Base-by-base conservation (phyloP, 495 filamentous ascomycete genomes). In the Rhypophila decipiens region DNA sequence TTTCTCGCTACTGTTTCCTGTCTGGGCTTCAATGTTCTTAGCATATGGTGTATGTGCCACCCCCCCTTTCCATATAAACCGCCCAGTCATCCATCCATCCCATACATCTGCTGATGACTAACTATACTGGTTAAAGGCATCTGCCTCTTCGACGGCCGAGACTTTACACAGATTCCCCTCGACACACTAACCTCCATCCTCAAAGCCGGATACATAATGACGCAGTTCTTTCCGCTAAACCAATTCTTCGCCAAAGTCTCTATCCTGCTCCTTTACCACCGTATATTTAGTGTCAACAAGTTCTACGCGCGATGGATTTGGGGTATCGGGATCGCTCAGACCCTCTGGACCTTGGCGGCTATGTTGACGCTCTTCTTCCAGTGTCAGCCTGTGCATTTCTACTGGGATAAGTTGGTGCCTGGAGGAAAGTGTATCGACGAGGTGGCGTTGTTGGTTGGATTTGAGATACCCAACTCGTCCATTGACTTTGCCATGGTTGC, bases 401-500 rank as follows among this genome's bases (percentile, higher is more conserved):
- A 18, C 17, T 57, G 55, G 55, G 38, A 53, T 1, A 13, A 31
- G 9, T 15, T 19, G 1, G 20, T 10, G 0, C n/a, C n/a, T n/a
- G 13, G 2, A 29, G 39, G 46, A 4, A 19, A 13, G 22, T 57
- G 46, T 18, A 15, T 53, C 8, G 18, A 33, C 12, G 9, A 18
- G 10, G 22, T 29, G 2, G 12, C 31, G 1, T 44, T 53, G 13
- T 33, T 57, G 12, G 33, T 19, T 11, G 34, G 15, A 3, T 33
- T 21, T 11, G 50, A 57, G 29, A 13, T 43, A 22, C 19, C 35
- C 12, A 57, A 57, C 34, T 53, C 50, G 0, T 18, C 29, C 21
- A 37, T 57, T 39, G 54, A 57, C 23, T 57, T 57, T 22, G 46
- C 50, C 22, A 36, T 57, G 33, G 54, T 46, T 10, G 29, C 38